Percentiles rank a stretch among this genome's conserved stretches.
Conservation (phyloP, 805 yeast genomes). For the Sugiyamaella boreocaroliniensis region DNA sequence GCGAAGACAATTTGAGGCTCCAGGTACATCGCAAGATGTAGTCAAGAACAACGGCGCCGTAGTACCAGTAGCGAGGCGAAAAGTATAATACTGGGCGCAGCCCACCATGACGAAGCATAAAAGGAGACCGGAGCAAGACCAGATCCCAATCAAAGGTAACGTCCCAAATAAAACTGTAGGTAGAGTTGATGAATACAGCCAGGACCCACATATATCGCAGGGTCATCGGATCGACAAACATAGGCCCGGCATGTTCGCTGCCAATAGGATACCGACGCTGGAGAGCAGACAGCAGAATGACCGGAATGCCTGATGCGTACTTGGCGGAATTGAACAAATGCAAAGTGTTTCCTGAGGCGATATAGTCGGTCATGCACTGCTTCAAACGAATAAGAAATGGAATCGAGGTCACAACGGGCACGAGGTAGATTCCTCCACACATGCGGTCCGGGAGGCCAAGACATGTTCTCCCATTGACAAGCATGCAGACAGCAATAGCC, state of each 20-base stretch:
- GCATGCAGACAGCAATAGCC: conserved; percentile 47
- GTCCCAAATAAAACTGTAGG: conserved; percentile 86
- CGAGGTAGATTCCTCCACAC: conserved; percentile 33
- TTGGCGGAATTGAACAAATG: conserved; percentile 71
- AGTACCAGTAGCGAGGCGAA: conserved; percentile 38
- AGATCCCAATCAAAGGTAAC: conserved; percentile 83
- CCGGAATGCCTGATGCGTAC: conserved; percentile 60
- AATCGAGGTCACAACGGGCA: conserved; percentile 34
- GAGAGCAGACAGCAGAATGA: conserved; percentile 33
- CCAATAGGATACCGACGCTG: conserved; percentile 18
- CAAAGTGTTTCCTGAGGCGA: conserved; percentile 40
- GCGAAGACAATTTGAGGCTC: conserved; percentile 50
- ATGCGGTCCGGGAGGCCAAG: conserved; percentile 33
- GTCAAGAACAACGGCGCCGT: conserved; percentile 53
- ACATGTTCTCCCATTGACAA: conserved; percentile 34
- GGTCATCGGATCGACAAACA: conserved; percentile 9
- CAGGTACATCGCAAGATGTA: conserved; percentile 67
- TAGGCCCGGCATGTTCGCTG: conserved; percentile 16
- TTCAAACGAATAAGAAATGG: conserved; percentile 74
- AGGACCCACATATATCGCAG: conserved; percentile 26
- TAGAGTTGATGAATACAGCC: conserved; percentile 55
- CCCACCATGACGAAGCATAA: conserved; percentile 19
- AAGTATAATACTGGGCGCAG: conserved; percentile 27
- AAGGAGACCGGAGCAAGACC: conserved; percentile 36
- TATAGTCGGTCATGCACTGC: conserved; percentile 74